Evolutionary conservation across 2,329 filamentous ascomycete genomes (phyloP).

Genomic region (Biscogniauxia sp.): DNA sequence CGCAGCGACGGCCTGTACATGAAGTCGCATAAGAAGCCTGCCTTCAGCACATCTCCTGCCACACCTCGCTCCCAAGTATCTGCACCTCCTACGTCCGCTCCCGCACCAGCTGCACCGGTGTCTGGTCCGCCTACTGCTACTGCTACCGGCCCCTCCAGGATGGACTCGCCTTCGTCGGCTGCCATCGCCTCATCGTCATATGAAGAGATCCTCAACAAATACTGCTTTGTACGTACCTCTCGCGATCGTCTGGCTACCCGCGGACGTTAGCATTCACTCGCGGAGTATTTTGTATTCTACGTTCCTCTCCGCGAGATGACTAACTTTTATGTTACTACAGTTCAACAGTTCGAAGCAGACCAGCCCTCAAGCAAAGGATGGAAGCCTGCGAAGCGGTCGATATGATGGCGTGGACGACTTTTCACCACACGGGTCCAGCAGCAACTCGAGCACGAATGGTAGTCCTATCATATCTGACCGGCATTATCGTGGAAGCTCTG

Average conservation of each 20-base stretch:
- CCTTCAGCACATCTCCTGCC: conserved; percentile 19
- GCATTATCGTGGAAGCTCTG: conserved; percentile 30
- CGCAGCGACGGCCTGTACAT: conserved; percentile 52
- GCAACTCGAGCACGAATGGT: conserved; percentile 36
- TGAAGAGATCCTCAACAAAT: conserved; percentile 96
- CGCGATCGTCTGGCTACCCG: conserved; percentile 12
- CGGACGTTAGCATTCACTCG: conserved; percentile 14
- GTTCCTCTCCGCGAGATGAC: conserved; percentile 9
- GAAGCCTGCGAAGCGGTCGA: conserved; percentile 41
- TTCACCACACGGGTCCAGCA: conserved; percentile 32
- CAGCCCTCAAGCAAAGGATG: conserved; percentile 50
- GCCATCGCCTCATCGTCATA: conserved; percentile 83
- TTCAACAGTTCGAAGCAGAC: conserved; percentile 60
- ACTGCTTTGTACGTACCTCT: conserved; percentile 94
- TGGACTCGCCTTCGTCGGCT: conserved; percentile 49
- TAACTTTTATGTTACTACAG: conserved; percentile 38
- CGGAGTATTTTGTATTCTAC: conserved; percentile 9
- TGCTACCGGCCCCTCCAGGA: conserved; percentile 30
- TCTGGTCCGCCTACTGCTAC: conserved; percentile 10
- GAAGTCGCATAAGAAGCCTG: conserved; percentile 47
- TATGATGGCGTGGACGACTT: conserved; percentile 43
- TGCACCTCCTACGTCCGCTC: neutral
- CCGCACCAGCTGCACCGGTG: conserved; percentile 3
- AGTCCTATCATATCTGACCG: conserved; percentile 38
- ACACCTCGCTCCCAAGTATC: conserved; percentile 7